Conservation (phyloP, 139 green algal genomes). For the Micractinium conductrix region DNA sequence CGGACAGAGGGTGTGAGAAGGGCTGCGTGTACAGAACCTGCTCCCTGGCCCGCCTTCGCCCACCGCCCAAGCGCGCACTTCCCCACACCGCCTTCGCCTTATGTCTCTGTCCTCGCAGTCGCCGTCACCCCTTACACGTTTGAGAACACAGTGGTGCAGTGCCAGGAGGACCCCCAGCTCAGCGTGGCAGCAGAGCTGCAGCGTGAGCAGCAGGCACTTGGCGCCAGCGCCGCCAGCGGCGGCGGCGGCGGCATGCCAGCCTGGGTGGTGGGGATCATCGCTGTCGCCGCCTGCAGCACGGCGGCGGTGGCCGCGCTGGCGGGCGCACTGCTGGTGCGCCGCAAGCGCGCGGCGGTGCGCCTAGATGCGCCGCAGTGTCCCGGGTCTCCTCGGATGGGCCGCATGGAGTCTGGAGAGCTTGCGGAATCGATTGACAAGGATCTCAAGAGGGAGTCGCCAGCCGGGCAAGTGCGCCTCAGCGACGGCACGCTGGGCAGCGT, state of each 20-base stretch:
- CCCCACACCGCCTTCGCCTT: no score
- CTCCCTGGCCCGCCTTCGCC: no score
- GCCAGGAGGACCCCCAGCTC: background rate
- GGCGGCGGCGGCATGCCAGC: background rate
- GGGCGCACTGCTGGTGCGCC: background rate
- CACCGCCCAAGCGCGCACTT: no score
- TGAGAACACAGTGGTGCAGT: background rate
- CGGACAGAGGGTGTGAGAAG: no score
- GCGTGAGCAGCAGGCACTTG: background rate
- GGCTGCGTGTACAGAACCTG: no score
- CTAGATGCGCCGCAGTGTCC: no score
- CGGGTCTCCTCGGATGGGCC: background rate
- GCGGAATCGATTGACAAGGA: background rate
- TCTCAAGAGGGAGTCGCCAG: background rate
- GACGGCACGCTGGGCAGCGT: background rate
- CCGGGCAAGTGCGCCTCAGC: background rate
- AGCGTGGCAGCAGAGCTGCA: background rate
- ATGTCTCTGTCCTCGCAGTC: background rate
- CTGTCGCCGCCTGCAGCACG: no score
- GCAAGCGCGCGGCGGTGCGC: no score
- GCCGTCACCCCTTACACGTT: background rate
- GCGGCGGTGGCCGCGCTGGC: background rate
- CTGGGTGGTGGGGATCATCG: background rate
- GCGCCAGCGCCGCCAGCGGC: background rate
- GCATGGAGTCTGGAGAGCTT: constrained; percentile 9